Evolutionary conservation across 768 basidiomycete genomes (phyloP), one percentile per base, ranked within the genome.

Genomic region (Lyophyllum decastes): DNA sequence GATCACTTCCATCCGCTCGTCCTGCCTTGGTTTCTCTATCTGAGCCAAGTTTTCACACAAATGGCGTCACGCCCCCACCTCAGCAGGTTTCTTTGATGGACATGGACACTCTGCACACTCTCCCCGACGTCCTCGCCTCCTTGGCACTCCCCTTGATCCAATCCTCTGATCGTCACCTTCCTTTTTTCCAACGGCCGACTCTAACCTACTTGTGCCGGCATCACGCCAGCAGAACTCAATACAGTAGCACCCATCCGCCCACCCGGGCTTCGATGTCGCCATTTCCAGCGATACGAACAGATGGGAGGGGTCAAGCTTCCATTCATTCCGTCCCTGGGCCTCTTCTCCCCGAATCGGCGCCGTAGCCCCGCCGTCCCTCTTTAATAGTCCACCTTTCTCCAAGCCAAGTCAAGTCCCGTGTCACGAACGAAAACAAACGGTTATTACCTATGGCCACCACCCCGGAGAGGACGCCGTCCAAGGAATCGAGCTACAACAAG

Each of bases 401-500:
- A 24, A 2, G 5, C 40, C 21, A 19, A 30, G 10, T 47, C 14
- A 34, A 21, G 16, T 26, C 17, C 19, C 24, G 4, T 24, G 22
- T 4, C 38, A 51, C 46, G 56, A 38, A 33, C 30, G 38, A n/a
- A n/a, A n/a, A n/a, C n/a, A n/a, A n/a, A n/a, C n/a, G n/a, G n/a
- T n/a, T n/a, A n/a, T n/a, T n/a, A n/a, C n/a, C n/a, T n/a, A n/a
- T n/a, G n/a, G n/a, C n/a, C n/a, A n/a, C 49, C 27, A 35, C n/a
- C 30, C 35, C 49, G 22, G 40, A 27, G 27, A 16, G 24, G 17
- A 55, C 35, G 24, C 48, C 24, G 48, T 44, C 56, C 22, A 38
- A 38, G 25, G 19, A 52, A 27, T 57, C 55, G 16, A 40, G 55
- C 6, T 30, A 49, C 46, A 25, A 54, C 46, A 43, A 48, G 19